A percentile compares a stretch with the other conserved stretches of the same genome.
Conservation (phyloP, 345 rosid genomes). For the Erysimum cheiranthoides region DNA sequence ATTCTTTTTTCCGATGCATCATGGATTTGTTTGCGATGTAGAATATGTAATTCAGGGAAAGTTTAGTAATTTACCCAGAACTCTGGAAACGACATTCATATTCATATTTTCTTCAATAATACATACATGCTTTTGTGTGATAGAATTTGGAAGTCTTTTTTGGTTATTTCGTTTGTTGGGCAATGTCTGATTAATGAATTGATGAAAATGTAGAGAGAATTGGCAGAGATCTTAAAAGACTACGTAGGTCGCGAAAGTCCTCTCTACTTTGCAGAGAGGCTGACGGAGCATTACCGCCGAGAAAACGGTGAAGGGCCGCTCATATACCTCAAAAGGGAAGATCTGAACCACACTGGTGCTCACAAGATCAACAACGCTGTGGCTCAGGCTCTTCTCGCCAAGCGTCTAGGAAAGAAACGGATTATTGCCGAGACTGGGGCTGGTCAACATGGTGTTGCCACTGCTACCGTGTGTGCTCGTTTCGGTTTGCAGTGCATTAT, state of each 20-base stretch:
- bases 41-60: background rate
- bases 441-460: conserved; percentile 98
- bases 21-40: background rate
- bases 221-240: conserved; percentile 77
- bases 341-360: conserved; percentile 92
- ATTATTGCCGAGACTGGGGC: conserved; percentile 98
- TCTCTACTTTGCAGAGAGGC: conserved; percentile 90
- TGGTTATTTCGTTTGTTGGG: background rate
- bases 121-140: background rate
- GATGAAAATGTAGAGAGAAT: conserved; percentile 56
- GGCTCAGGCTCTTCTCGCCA: conserved; percentile 90
- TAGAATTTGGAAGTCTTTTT: conserved; percentile 1
- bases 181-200: conserved; percentile 19
- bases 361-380: conserved; percentile 94
- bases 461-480: conserved; percentile 97
- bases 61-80: background rate
- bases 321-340: conserved; percentile 92
- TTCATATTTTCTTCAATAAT: background rate
- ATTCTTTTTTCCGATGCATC: background rate
- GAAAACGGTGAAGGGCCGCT: conserved; percentile 83
- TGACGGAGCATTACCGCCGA: conserved; percentile 77
- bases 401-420: conserved; percentile 76
- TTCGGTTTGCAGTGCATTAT: conserved; percentile 82
- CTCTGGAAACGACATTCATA: background rate
- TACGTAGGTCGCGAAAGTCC: conserved; percentile 95